Conservation (phyloP, 1,284 basidiomycete species). For the Exsudoporus floridanus region DNA sequence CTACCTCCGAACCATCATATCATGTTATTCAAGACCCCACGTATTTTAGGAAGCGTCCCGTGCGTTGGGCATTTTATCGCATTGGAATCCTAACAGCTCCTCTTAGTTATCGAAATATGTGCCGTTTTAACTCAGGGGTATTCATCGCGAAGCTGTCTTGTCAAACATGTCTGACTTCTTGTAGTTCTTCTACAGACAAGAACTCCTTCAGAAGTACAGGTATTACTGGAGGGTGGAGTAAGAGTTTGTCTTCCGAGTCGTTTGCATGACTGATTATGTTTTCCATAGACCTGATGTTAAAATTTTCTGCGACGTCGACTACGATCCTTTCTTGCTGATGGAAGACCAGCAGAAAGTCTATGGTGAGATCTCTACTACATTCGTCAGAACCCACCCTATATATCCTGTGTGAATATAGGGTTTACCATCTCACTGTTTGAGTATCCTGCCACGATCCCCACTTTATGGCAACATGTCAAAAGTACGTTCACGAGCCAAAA, state of each 20-base stretch:
- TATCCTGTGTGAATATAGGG: slow-evolving; percentile 40
- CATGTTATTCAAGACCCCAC: not conserved
- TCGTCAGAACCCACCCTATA: not conserved
- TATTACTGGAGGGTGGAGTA: slow-evolving; percentile 91
- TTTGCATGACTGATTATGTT: not conserved
- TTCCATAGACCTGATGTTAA: slow-evolving; percentile 71
- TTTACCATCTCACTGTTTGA: slow-evolving; percentile 87
- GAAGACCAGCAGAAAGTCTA: slow-evolving; percentile 85
- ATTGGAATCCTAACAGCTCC: slow-evolving; percentile 8
- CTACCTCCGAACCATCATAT: not conserved
- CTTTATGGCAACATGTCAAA: slow-evolving; percentile 78
- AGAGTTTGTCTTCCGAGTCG: slow-evolving; percentile 18
- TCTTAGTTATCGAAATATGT: slow-evolving; percentile 82
- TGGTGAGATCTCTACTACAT: slow-evolving; percentile 41
- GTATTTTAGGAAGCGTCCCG: slow-evolving; percentile 59
- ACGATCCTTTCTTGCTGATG: slow-evolving; percentile 90
- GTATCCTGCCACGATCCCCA: slow-evolving; percentile 82
- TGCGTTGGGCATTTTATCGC: slow-evolving; percentile 37
- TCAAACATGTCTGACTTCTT: slow-evolving; percentile 3
- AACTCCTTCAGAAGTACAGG: slow-evolving; percentile 75
- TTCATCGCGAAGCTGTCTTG: slow-evolving; percentile 26
- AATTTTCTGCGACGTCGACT: slow-evolving; percentile 84
- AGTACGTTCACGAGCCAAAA: slow-evolving; percentile 39
- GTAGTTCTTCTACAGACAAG: slow-evolving; percentile 85
- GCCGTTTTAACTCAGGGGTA: slow-evolving; percentile 92